Base-by-base conservation (phyloP, 176 grass and related monocot genomes). In the Tuctoria greenei region DNA sequence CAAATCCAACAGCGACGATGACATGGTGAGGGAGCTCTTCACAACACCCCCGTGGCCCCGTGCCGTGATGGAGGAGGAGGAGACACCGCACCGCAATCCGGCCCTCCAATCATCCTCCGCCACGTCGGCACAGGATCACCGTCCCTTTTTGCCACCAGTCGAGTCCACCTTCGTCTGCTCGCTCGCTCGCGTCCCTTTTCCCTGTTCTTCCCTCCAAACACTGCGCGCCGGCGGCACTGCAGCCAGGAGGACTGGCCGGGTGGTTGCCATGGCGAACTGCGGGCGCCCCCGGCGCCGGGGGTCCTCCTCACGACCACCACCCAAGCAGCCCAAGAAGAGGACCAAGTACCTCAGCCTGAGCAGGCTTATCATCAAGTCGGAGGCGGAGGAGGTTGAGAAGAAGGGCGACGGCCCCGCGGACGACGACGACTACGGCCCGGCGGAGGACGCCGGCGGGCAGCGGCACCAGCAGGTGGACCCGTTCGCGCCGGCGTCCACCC, bases 281-380 rank as follows among this genome's bases (percentile, higher is more conserved):
- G 24, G 66, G 23, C 27, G 69, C n/a, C n/a, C 31, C 31, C 31
- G 1, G 31, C 31, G 31, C 31, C 31, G n/a, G n/a, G n/a, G n/a
- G n/a, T n/a, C n/a, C n/a, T n/a, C n/a, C n/a, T n/a, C n/a, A n/a
- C n/a, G n/a, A n/a, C n/a, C n/a, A n/a, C n/a, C n/a, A n/a, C n/a
- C n/a, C n/a, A n/a, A n/a, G n/a, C n/a, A n/a, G n/a, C n/a, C n/a
- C n/a, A n/a, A n/a, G 36, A 93, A 79, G 84, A 91, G 51, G 83
- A 86, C 71, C 27, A 92, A 85, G 87, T 98, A 92, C 45, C 75
- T 98, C 24, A 98, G 95, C 61, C 91, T 98, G 13, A 85, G 82
- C 35, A 76, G 82, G 4, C 63, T 88, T 40, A 27, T 92, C 8
- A 36, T 62, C 11, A 74, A 85, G 75, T 18, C 13, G 28, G 57